Base-by-base conservation (phyloP, 1,284 basidiomycete species). In the Marasmius fiardii region DNA sequence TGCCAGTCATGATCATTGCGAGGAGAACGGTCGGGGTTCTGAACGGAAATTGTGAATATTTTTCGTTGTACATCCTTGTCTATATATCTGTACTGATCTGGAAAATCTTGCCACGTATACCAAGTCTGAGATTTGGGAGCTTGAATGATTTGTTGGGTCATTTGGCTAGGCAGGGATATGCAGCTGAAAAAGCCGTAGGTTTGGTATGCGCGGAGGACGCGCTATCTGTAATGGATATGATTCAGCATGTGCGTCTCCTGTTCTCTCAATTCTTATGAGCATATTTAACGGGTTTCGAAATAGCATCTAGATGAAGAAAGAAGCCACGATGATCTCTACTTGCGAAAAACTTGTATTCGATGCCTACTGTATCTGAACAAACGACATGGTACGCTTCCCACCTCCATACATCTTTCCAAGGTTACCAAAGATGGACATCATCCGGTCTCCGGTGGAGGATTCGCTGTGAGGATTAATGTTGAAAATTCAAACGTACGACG, bases 391-490 rank as follows among this genome's bases (percentile, higher is more conserved):
- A 5, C 39, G 11, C 35, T 49, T 12, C 51, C 54, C n/a, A 43
- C 51, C n/a, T 41, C 44, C 1, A 35, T 41, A 8, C 16, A 21
- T 44, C 51, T 52, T 6, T 28, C 31, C 18, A 53, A 56, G 16
- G 23, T 53, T 14, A 16, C 20, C 7, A 21, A 49, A 14, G 31
- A 52, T 14, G 55, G 55, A 12, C 7, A 20, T 26, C 24, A 33
- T 47, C 55, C 55, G 21, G 55, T 56, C 10, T 31, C 26, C n/a
- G 55, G 51, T 31, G 55, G 55, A 23, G 55, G 51, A 28, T 53
- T 44, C 20, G 51, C 55, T 14, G 55, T 56, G 16, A 18, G 23
- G 3, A 20, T 16, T 20, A 31, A 18, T 12, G n/a, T 4, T 37
- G 10, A 21, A 1, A 26, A 16, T n/a, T 45, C 55, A 3, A 8